Conservation (phyloP, 768 basidiomycete species). For the Tricholomella constricta region DNA sequence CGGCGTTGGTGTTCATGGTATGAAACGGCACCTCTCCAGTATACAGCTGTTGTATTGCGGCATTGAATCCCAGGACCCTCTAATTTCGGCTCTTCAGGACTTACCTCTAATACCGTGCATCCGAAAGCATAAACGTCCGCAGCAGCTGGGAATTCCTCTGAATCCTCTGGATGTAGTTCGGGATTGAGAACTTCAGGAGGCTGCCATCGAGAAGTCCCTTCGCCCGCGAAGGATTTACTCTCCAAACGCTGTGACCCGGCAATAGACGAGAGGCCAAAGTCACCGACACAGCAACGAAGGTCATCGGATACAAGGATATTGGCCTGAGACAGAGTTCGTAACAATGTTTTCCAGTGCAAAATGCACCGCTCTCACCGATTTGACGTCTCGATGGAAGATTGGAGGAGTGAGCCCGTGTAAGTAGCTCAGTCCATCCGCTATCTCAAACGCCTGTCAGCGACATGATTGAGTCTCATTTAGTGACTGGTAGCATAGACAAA, state of each 20-base stretch:
- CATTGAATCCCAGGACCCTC: background rate
- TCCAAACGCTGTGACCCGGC: conserved; percentile 12
- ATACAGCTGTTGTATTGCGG: conserved; percentile 7
- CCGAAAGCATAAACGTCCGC: conserved; percentile 17
- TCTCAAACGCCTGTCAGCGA: conserved; percentile 25
- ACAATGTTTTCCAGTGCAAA: background rate
- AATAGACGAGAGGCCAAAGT: conserved; percentile 20
- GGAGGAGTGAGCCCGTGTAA: conserved; percentile 40
- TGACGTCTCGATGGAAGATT: conserved; percentile 43
- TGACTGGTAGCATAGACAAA: background rate
- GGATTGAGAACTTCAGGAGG: conserved; percentile 9
- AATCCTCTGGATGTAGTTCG: background rate
- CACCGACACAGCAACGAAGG: conserved; percentile 10
- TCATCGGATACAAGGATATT: conserved; percentile 16
- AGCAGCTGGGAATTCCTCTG: conserved; percentile 1
- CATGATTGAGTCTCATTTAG: background rate
- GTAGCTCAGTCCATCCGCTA: conserved; percentile 38
- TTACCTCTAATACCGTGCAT: conserved; percentile 17
- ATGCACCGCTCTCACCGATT: conserved; percentile 28
- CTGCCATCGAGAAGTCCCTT: conserved; percentile 11
- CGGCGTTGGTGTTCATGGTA: background rate
- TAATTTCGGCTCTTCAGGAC: background rate
- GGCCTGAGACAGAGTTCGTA: conserved; percentile 1
- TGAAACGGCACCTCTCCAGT: conserved; percentile 13
- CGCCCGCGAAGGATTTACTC: conserved; percentile 2